Percentiles rank a stretch among this genome's conserved stretches.
Evolutionary conservation across 2,329 filamentous ascomycete species (phyloP).

Genomic region (Calonectria pseudoturangicola): DNA sequence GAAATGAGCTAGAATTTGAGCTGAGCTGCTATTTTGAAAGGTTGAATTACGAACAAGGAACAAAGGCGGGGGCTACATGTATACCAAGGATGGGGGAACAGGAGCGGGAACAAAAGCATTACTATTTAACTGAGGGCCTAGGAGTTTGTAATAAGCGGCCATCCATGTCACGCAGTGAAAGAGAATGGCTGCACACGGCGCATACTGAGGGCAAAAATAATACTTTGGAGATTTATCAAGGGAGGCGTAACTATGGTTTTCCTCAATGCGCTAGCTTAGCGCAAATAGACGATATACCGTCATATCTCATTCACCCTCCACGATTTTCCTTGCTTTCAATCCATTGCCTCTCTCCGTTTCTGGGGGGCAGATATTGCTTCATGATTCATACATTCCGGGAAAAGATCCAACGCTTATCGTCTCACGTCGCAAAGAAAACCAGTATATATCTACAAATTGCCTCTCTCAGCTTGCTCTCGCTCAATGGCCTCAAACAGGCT

Average conservation of each 20-base stretch:
- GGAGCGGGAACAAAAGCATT: conserved; percentile 38
- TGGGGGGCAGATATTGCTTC: conserved; percentile 8
- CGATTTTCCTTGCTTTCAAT: not conserved
- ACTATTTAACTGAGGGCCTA: conserved; percentile 35
- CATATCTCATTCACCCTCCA: conserved; percentile 28
- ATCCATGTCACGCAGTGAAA: conserved; percentile 34
- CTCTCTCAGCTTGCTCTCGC: conserved; percentile 89
- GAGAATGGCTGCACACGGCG: conserved; percentile 35
- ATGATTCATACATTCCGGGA: conserved; percentile 6
- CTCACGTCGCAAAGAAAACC: not conserved
- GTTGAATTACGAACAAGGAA: not conserved
- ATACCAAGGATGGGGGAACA: conserved; percentile 35
- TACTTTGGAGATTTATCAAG: conserved; percentile 27
- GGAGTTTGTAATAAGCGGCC: conserved; percentile 37
- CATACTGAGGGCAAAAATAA: conserved; percentile 27
- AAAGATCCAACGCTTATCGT: conserved; percentile 25
- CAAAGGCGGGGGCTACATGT: conserved; percentile 26
- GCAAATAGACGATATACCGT: conserved; percentile 34
- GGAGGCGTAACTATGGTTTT: conserved; percentile 19
- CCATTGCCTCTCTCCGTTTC: conserved; percentile 11
- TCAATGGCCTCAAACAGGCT: conserved; percentile 96
- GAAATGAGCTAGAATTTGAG: conserved; percentile 57
- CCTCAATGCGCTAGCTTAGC: conserved; percentile 20
- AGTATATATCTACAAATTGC: conserved; percentile 79
- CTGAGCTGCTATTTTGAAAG: conserved; percentile 2